A percentile compares a stretch with the other conserved stretches of the same genome.
These are phyloP conservation scores for Naematelia encephala DNA, from an alignment of 768 basidiomycete genomes.

Conservation along the genomic window DNA sequence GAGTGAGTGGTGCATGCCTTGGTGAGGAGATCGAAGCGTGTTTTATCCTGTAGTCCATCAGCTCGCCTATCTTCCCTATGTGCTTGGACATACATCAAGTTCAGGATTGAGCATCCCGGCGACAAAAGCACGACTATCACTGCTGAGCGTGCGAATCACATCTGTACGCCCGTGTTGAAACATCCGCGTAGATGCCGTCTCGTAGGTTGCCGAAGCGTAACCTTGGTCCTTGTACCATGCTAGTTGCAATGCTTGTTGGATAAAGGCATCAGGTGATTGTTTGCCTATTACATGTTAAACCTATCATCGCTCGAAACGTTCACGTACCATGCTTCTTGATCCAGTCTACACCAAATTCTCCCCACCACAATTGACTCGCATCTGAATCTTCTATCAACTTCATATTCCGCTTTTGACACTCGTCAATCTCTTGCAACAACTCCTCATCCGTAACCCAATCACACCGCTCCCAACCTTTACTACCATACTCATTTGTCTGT, in stretches of 20 bases:
- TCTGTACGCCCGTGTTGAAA: slow-evolving; percentile 87
- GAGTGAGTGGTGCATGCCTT: slow-evolving; percentile 70
- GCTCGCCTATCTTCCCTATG: too few relatives aligned
- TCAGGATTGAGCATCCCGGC: slow-evolving; percentile 63
- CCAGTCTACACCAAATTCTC: slow-evolving; percentile 80
- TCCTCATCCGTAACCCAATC: slow-evolving; percentile 71
- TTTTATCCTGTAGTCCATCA: slow-evolving; percentile 44
- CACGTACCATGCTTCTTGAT: slow-evolving; percentile 69
- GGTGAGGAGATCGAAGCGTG: slow-evolving; percentile 58
- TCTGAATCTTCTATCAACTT: slow-evolving; percentile 73
- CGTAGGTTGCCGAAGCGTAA: slow-evolving; percentile 81
- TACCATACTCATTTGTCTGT: not conserved
- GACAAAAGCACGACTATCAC: slow-evolving; percentile 72
- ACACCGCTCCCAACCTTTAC: slow-evolving; percentile 59
- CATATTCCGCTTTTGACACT: slow-evolving; percentile 61
- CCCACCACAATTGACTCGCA: slow-evolving; percentile 74
- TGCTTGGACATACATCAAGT: slow-evolving; percentile 38
- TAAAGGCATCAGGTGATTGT: slow-evolving; percentile 72
- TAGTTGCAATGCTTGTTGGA: slow-evolving; percentile 87
- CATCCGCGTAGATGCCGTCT: slow-evolving; percentile 82
- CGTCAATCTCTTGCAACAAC: slow-evolving; percentile 59
- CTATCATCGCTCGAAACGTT: not conserved
- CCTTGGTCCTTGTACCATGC: slow-evolving; percentile 81
- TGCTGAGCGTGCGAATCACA: slow-evolving; percentile 72
- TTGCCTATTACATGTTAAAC: slow-evolving; percentile 52